Percentiles rank a stretch among this genome's conserved stretches.
Evolutionary conservation across 1,284 basidiomycete species (phyloP).

Genomic region (Ceratorhiza oryzae-sativae): DNA sequence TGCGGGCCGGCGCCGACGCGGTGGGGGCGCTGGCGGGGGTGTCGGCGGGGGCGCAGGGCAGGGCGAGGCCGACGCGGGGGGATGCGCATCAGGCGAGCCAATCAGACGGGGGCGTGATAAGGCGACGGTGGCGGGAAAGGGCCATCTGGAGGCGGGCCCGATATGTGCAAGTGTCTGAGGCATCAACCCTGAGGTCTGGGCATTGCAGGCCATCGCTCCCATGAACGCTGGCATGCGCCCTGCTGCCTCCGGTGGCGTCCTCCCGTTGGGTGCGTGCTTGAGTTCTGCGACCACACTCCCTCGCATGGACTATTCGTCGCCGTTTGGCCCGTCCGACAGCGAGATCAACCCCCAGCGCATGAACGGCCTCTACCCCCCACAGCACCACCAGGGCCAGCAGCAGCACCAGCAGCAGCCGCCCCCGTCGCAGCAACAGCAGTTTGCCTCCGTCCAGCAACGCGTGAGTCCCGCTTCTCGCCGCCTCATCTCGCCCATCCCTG

Average conservation of each 20-base stretch:
- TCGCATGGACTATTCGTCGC: conserved; percentile 11
- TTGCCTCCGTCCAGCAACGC: not conserved
- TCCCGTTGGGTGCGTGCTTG: not conserved
- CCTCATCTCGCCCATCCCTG: conserved; percentile 2
- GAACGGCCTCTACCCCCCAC: conserved; percentile 7
- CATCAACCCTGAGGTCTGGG: conserved; percentile 33
- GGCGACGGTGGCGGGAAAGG: conserved; percentile 16
- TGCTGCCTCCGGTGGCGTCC: not conserved
- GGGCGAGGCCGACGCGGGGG: not conserved
- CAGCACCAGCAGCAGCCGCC: not conserved
- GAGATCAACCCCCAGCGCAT: conserved; percentile 26
- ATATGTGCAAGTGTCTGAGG: conserved; percentile 25
- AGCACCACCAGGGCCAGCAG: not conserved
- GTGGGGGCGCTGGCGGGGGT: not conserved
- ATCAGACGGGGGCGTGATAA: conserved; percentile 10
- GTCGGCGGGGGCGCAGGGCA: conserved; percentile 4
- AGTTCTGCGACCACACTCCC: not conserved
- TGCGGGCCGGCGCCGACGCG: not conserved
- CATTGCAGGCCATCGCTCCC: conserved; percentile 11
- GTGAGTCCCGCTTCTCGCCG: not conserved
- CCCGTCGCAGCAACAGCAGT: conserved; percentile 11
- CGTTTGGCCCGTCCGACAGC: not conserved
- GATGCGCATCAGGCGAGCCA: conserved; percentile 13
- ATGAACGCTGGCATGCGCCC: conserved; percentile 16
- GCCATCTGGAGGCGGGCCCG: conserved; percentile 4